Evolutionary conservation across 495 filamentous ascomycete species (phyloP).

Genomic region (Saxophila tyrrhenica): DNA sequence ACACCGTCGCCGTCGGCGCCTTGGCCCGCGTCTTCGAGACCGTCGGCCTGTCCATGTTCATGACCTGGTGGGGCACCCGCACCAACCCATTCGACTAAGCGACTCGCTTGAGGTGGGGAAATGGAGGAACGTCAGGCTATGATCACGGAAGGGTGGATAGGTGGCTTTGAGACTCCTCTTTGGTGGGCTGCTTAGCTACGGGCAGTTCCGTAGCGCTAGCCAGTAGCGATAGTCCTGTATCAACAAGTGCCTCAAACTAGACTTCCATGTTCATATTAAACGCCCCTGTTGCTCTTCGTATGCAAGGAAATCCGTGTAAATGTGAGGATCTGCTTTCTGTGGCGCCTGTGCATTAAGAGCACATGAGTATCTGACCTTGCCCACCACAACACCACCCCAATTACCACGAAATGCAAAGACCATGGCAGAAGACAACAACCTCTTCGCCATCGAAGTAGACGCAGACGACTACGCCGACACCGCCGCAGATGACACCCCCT

Average conservation of each 20-base stretch:
- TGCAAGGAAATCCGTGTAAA: too few species aligned
- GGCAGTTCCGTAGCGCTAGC: slow-evolving; percentile 1
- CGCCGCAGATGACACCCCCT: slow-evolving; percentile 4
- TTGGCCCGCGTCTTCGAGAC: slow-evolving; percentile 83
- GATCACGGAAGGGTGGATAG: background rate
- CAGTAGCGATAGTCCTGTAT: slow-evolving; percentile 7
- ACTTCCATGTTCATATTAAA: background rate
- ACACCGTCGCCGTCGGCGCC: slow-evolving; percentile 76
- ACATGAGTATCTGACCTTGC: too few species aligned
- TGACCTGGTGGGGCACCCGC: slow-evolving; percentile 95
- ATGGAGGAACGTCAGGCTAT: background rate
- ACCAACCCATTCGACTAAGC: slow-evolving; percentile 53
- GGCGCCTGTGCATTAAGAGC: too few species aligned
- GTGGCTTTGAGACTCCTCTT: slow-evolving; percentile 7
- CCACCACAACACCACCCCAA: too few species aligned
- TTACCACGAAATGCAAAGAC: too few species aligned
- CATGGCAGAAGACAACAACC: background rate
- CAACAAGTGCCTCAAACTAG: background rate
- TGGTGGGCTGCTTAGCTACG: slow-evolving; percentile 15
- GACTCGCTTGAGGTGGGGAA: background rate
- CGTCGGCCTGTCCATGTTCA: slow-evolving; percentile 77
- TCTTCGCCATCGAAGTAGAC: slow-evolving; percentile 14
- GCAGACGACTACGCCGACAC: slow-evolving; percentile 15
- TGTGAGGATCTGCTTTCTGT: too few species aligned
- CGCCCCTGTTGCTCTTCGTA: too few species aligned